Base-by-base conservation (phyloP, 495 filamentous ascomycete species). In the Lasiosphaeris hirsuta region DNA sequence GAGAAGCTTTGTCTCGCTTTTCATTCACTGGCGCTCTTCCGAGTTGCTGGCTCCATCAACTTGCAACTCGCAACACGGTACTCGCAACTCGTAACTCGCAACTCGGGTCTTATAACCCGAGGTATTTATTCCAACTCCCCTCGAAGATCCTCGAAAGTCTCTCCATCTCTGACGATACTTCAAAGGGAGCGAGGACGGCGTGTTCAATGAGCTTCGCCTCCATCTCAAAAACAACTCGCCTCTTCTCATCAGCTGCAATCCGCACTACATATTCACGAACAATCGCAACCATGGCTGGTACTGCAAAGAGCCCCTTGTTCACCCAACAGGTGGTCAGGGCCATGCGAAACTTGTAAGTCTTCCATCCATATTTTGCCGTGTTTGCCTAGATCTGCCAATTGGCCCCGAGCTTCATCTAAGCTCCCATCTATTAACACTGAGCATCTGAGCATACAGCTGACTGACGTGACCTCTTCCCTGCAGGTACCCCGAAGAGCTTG, bases 401-500 rank as follows among this genome's bases (percentile, higher is more conserved):
- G 23, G 23, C 23, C 23, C 23, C 2, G 23, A 5, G 23, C 23
- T 30, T 2, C 2, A 30, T 30, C 5, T 30, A 2, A 30, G 23
- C 23, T 30, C 23, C 23, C 23, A 30, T 5, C 5, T 2, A 5
- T 30, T 5, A 30, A 30, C 23, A 30, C 23, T 17, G 56, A 9
- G 15, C 0, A 35, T 33, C n/a, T n/a, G n/a, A n/a, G 30, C 14
- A 40, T n/a, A n/a, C n/a, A n/a, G n/a, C n/a, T n/a, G n/a, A 2
- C 8, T 13, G 15, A 41, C 15, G 15, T 17, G 14, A 47, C 38
- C 63, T 39, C 61, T 40, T 18, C 9, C 17, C 11, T 0, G 3
- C 64, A 96, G 91, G 39, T 98, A 96, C 69, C 94, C 94, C 0
- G 87, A 92, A 72, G 84, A 84, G 40, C 78, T 97, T 45, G 93